Percentiles rank a stretch among this genome's conserved stretches.
Conservation (phyloP, 306 rosid species). For the Cicer cuneatum region DNA sequence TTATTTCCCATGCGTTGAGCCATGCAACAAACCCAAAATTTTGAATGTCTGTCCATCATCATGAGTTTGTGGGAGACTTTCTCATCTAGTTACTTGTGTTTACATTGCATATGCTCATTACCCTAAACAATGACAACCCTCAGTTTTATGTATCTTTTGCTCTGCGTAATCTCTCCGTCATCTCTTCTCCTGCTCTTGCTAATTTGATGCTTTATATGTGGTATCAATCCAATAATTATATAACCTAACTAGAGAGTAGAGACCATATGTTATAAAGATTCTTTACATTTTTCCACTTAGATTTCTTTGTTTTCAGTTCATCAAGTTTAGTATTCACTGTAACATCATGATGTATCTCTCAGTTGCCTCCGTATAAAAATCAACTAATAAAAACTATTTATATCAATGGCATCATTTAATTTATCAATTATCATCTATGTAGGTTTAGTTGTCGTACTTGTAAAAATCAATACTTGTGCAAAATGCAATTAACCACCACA, state of each 20-base stretch:
- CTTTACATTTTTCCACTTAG: slow-evolving; percentile 13
- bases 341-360: not conserved
- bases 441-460: slow-evolving; percentile 19
- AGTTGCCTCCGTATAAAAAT: not conserved
- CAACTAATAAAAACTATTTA: not conserved
- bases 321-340: slow-evolving; percentile 1
- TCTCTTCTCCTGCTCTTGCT: slow-evolving; percentile 4
- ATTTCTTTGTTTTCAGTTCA: slow-evolving; percentile 22
- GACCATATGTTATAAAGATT: not conserved
- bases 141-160: not conserved
- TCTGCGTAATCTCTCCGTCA: not conserved
- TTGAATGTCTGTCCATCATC: not conserved
- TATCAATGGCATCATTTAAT: not conserved
- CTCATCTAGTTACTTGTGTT: not conserved
- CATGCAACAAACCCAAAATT: slow-evolving; percentile 2
- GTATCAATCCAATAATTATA: slow-evolving; percentile 9
- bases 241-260: not conserved
- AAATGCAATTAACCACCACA: not conserved
- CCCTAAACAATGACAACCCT: slow-evolving; percentile 14
- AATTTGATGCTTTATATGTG: slow-evolving; percentile 16
- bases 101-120: slow-evolving; percentile 5
- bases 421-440: slow-evolving; percentile 23
- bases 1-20: not conserved
- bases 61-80: not conserved
- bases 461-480: not conserved